phyloP scores from a whole-genome alignment of 352 stramenopile species.

The Phytopythium mirpurense region DNA sequence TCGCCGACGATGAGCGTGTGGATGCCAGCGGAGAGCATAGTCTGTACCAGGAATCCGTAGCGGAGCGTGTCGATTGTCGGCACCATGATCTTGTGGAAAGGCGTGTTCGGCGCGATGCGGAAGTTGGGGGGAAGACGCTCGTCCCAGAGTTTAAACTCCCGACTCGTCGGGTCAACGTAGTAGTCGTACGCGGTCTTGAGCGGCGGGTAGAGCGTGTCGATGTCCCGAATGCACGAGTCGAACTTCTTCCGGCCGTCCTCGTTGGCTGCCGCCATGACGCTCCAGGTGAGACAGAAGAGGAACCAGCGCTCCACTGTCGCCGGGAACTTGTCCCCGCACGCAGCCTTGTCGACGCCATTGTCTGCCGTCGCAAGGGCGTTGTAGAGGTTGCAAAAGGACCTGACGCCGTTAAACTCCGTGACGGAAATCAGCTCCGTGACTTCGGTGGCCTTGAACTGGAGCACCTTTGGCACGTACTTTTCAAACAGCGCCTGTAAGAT shows the following conservation, averaged over 20 bases:
- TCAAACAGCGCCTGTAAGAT: slow-evolving; percentile 67
- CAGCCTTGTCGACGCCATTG: slow-evolving; percentile 62
- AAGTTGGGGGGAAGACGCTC: slow-evolving; percentile 77
- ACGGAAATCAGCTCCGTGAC: slow-evolving; percentile 75
- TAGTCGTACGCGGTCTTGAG: slow-evolving; percentile 93
- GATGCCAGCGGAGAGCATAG: slow-evolving; percentile 64
- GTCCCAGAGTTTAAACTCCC: slow-evolving; percentile 83
- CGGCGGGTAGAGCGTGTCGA: slow-evolving; percentile 90
- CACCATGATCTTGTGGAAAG: slow-evolving; percentile 87
- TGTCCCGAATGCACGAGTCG: slow-evolving; percentile 86
- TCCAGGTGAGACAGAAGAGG: slow-evolving; percentile 84
- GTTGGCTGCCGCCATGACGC: slow-evolving; percentile 79
- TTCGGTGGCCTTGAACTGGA: slow-evolving; percentile 60
- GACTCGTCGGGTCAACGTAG: slow-evolving; percentile 75
- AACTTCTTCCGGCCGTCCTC: slow-evolving; percentile 83
- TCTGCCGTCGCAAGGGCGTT: slow-evolving; percentile 62
- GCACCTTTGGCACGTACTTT: slow-evolving; percentile 75
- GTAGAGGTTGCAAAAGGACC: slow-evolving; percentile 85
- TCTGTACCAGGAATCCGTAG: slow-evolving; percentile 79
- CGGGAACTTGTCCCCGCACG: slow-evolving; percentile 63
- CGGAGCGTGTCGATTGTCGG: slow-evolving; percentile 82
- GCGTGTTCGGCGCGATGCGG: slow-evolving; percentile 57
- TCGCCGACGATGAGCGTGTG: slow-evolving; percentile 87
- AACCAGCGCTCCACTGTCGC: slow-evolving; percentile 80
- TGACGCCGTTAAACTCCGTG: slow-evolving; percentile 77